Percentiles rank a stretch among this genome's conserved stretches.
Conservation (phyloP, 1,139 yeast species). For the Candida sp. region DNA sequence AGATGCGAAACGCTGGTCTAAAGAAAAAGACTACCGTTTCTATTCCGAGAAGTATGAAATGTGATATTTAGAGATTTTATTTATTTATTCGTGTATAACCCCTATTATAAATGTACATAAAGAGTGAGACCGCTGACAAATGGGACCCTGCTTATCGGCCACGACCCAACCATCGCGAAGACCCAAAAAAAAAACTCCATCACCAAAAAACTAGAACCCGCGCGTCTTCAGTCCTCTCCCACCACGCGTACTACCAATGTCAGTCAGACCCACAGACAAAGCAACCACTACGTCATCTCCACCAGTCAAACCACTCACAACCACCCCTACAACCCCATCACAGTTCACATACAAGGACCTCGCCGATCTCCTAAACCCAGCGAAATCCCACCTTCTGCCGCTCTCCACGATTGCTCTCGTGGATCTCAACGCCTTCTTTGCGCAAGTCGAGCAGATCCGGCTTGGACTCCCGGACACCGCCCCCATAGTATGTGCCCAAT, state of each 20-base stretch:
- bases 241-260: constrained; percentile 5
- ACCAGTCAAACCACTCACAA: constrained; percentile 2
- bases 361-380: constrained; percentile 46
- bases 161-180: not conserved
- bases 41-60: constrained; percentile 48
- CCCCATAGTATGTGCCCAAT: constrained; percentile 95
- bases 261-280: constrained; percentile 8
- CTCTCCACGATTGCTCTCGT: constrained; percentile 84
- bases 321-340: constrained; percentile 16
- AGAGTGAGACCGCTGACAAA: no score
- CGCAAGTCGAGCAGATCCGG: constrained; percentile 89
- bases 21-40: constrained; percentile 34
- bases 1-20: constrained; percentile 52
- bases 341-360: constrained; percentile 52
- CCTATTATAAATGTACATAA: no score
- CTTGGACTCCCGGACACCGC: constrained; percentile 65
- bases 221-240: not conserved
- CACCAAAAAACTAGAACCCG: not conserved
- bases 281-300: not conserved
- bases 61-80: constrained; percentile 15
- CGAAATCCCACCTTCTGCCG: constrained; percentile 61
- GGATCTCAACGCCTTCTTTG: constrained; percentile 94
- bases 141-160: no score
- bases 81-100: no score
- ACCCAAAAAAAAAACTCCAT: no score